These are phyloP conservation scores for Solanum pinnatisectum DNA, from an alignment of 257 asterid species.

Conservation along the genomic window DNA sequence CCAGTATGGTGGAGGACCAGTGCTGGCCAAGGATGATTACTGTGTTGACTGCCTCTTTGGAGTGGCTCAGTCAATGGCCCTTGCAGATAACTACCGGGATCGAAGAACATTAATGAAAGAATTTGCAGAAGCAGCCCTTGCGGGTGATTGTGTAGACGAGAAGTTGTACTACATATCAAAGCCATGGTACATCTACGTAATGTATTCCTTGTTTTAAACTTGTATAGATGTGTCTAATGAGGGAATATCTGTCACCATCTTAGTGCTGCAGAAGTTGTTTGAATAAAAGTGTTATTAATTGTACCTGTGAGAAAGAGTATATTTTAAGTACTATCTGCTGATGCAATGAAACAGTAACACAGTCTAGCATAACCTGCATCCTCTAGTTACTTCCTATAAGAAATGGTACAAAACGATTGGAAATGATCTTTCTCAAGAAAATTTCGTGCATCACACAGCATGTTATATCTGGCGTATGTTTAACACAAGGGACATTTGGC, in stretches of 20 bases:
- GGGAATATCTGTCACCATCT: neutral
- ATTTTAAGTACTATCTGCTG: neutral
- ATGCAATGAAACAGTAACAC: neutral
- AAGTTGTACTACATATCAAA: conserved; percentile 61
- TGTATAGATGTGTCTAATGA: neutral
- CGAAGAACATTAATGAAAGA: conserved; percentile 71
- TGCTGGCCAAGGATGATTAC: conserved; percentile 57
- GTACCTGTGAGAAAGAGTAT: neutral
- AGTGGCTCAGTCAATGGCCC: conserved; percentile 52
- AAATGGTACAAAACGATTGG: neutral
- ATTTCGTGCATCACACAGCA: neutral
- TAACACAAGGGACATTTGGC: neutral
- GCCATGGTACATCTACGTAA: conserved; percentile 49
- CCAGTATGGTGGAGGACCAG: conserved; percentile 90
- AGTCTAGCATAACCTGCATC: neutral
- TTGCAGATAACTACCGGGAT: conserved; percentile 68
- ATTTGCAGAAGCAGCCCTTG: conserved; percentile 86
- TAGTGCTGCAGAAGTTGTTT: neutral
- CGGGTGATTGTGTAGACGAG: conserved; percentile 59
- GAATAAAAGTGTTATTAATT: neutral
- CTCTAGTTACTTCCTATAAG: neutral
- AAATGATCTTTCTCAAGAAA: neutral
- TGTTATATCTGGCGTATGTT: neutral
- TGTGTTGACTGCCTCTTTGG: conserved; percentile 76
- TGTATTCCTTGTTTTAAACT: neutral